Base-by-base conservation (phyloP, 352 stramenopile species). In the Phytophthora palmivora region DNA sequence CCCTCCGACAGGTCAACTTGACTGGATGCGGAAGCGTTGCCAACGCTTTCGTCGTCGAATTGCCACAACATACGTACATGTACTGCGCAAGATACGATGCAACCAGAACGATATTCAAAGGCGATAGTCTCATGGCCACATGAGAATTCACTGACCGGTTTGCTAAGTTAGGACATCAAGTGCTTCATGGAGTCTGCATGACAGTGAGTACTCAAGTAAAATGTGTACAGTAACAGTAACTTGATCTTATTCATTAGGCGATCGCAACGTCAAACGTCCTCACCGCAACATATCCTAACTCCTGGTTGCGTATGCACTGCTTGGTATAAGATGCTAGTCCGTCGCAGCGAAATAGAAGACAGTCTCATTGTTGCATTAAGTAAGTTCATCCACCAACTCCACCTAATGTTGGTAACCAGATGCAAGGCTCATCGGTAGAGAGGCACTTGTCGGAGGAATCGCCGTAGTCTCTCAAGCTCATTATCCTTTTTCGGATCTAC, bases 1-100 rank as follows among this genome's bases (percentile, higher is more conserved):
- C 32, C 33, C 30, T 47, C 33, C 42, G 24, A 45, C 36, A 49
- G 10, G 55, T 43, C 55, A 63, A 63, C 4, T 49, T 49, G 45
- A 57, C 36, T 63, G 55, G 46, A 43, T 19, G 22, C 41, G 22
- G 41, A 33, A 16, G 9, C 18, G 30, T 46, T 34, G 44, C 19
- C 52, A 60, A 42, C 41, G 9, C 16, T 15, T 14, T 22, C 14
- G 24, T 49, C 43, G 43, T 49, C 43, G 43, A 36, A 26, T 49
- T 49, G 43, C 43, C 24, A 8, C 43, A 10, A 21, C 24, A 11
- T 24, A 28, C 24, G 24, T 28, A 6, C 24, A 6, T n/a, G n/a
- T 28, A 6, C 24, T 28, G 24, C 41, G 39, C 24, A 45, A 45
- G 39, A 45, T 9, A 15, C 15, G 16, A 18, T 45, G 19, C 39